phyloP scores from a whole-genome alignment of 805 yeast genomes.

The Sugiyamaella lignohabitans region DNA sequence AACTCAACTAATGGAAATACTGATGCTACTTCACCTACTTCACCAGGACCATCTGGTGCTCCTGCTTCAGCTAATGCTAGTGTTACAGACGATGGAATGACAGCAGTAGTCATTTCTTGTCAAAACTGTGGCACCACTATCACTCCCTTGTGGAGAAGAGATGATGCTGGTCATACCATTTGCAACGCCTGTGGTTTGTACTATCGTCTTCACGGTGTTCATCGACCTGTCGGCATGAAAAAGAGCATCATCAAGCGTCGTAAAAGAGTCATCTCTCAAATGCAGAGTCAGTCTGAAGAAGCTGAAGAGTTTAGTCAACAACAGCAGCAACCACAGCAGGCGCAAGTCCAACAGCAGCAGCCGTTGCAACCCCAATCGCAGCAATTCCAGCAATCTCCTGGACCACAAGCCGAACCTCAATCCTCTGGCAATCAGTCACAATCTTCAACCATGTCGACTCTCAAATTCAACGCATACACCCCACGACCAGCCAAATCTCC shows the following conservation, averaged over 20 bases:
- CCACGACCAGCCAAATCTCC: not conserved
- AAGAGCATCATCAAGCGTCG: constrained; percentile 68
- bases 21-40: constrained; percentile 5
- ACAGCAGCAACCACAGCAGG: constrained; percentile 3
- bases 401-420: not conserved
- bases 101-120: constrained; percentile 59
- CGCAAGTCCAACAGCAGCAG: constrained; percentile 6
- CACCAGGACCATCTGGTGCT: not conserved
- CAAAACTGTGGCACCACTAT: constrained; percentile 78
- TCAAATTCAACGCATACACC: not conserved
- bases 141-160: constrained; percentile 83
- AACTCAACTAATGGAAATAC: constrained; percentile 4
- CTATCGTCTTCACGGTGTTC: constrained; percentile 65
- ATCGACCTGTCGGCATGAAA: constrained; percentile 72
- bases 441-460: not conserved
- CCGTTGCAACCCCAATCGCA: not conserved
- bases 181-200: constrained; percentile 85
- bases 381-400: not conserved
- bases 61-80: no score
- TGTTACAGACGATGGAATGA: not conserved
- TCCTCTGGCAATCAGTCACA: not conserved
- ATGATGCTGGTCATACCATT: constrained; percentile 72
- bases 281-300: not conserved
- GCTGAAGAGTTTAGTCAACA: not conserved
- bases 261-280: constrained; percentile 38